Conservation (phyloP, 164 flowering plant species). For the Houttuynia cordata region DNA sequence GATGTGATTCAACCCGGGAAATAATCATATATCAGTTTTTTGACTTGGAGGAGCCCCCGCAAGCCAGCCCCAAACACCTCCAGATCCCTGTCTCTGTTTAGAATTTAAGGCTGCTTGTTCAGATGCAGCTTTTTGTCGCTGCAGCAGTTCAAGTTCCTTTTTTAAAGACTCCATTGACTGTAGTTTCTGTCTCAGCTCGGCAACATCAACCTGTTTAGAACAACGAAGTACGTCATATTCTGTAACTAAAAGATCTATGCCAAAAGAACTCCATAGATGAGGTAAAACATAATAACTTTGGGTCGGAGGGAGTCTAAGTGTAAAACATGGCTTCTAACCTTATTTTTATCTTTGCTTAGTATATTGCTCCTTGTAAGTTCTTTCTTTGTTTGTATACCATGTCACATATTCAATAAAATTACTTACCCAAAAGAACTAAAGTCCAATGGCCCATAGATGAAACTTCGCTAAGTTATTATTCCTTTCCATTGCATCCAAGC, state of each 20-base stretch:
- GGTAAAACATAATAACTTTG: too few relatives aligned
- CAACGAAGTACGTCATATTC: neutral
- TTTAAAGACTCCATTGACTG: constrained; percentile 77
- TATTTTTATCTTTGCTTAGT: too few relatives aligned
- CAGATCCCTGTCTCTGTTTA: constrained; percentile 69
- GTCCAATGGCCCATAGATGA: too few relatives aligned
- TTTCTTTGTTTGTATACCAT: too few relatives aligned
- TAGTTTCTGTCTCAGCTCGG: constrained; percentile 85
- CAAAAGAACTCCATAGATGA: neutral
- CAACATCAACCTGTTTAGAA: constrained; percentile 76
- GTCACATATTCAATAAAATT: too few relatives aligned
- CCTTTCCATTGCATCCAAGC: too few relatives aligned
- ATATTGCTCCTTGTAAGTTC: too few relatives aligned
- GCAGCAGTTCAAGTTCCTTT: constrained; percentile 86
- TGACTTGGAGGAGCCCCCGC: constrained; percentile 57
- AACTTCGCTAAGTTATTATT: too few relatives aligned
- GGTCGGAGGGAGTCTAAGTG: too few relatives aligned
- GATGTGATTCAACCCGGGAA: neutral
- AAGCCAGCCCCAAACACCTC: constrained; percentile 98
- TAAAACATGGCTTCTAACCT: too few relatives aligned
- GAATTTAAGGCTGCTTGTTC: constrained; percentile 76
- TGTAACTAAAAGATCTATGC: neutral
- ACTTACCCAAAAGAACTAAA: too few relatives aligned
- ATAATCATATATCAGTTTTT: constrained; percentile 26
- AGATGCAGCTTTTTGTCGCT: constrained; percentile 84